phyloP scores from a whole-genome alignment of 805 yeast genomes.

The Candida patagonica region DNA sequence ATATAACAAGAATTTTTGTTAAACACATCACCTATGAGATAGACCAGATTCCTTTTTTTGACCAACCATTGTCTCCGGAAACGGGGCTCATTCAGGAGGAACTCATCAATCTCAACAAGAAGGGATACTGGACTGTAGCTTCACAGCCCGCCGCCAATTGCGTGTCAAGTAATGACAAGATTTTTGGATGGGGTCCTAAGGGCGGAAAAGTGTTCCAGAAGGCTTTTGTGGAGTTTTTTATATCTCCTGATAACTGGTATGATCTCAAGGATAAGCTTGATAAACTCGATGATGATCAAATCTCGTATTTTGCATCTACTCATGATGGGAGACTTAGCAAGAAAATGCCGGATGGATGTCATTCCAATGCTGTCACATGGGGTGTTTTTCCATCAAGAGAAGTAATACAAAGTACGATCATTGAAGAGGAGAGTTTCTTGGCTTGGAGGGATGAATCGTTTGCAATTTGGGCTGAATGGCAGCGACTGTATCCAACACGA shows the following conservation, averaged over 20 bases:
- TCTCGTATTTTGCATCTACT: conserved; percentile 73
- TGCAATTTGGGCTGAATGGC: conserved; percentile 88
- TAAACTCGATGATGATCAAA: conserved; percentile 31
- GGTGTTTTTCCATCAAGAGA: conserved; percentile 92
- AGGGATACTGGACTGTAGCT: conserved; percentile 76
- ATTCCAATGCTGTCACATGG: conserved; percentile 89
- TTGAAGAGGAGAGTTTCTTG: conserved; percentile 83
- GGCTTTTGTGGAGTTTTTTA: conserved; percentile 83
- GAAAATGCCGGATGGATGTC: conserved; percentile 39
- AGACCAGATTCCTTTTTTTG: conserved; percentile 86
- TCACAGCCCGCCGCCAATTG: conserved; percentile 95
- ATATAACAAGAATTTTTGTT: conserved; percentile 57
- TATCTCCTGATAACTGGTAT: conserved; percentile 67
- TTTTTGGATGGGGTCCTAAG: conserved; percentile 96
- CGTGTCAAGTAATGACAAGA: conserved; percentile 65
- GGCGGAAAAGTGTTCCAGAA: conserved; percentile 87
- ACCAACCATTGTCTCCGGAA: conserved; percentile 75
- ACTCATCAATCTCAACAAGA: conserved; percentile 63
- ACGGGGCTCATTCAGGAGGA: conserved; percentile 91
- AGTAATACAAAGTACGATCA: conserved; percentile 82
- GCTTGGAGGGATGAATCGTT: conserved; percentile 98
- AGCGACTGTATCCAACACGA: conserved; percentile 55
- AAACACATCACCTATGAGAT: conserved; percentile 67
- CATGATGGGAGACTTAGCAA: conserved; percentile 47
- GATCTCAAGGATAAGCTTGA: conserved; percentile 45